Evolutionary conservation across 106 monocot species (phyloP), one percentile per base, ranked within the genome.

Genomic region (Dendrobium huoshanense): DNA sequence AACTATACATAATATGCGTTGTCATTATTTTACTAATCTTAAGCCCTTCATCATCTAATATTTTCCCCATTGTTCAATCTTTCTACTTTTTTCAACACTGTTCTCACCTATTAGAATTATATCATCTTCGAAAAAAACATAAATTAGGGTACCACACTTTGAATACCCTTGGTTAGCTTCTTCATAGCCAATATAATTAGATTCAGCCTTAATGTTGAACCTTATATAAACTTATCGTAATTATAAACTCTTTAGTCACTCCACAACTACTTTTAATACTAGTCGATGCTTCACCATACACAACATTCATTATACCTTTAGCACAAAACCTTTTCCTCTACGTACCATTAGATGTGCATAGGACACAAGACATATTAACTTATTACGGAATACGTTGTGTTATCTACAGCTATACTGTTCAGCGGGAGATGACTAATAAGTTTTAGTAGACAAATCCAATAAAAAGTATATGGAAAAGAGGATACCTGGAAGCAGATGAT

Each of bases 401-500:
- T 55, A 0, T 4, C 55, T 55, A 15, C 17, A 10, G 55, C 55
- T 17, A 11, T 55, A 2, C 33, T 55, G 55, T 15, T 55, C 55
- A 17, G 33, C 33, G 33, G 33, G 20, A 64, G 6, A 64, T 19
- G 51, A 3, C 15, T 9, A 7, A 51, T 15, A 15, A 51, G 7
- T 64, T 64, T 4, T 64, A 19, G 5, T 20, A 20, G 7, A 64
- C 3, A 64, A 24, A 64, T 64, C 22, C 64, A 67, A 29, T 1
- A 67, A 67, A 67, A 9, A 7, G 9, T 2, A 1, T 0, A 67
- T 27, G 13, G 17, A 41, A 75, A 41, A 25, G 33, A 22, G 42
- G 7, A 54, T 11, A 91, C 98, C 98, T 98, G 98, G 77, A 98
- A 87, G 86, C 98, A 98, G 83, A 98, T 89, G 82, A 98, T 94